Evolutionary conservation across 208 protist genomes (phyloP), one percentile per base, ranked within the genome.

Genomic region (Leptomonas pyrrhocoris): DNA sequence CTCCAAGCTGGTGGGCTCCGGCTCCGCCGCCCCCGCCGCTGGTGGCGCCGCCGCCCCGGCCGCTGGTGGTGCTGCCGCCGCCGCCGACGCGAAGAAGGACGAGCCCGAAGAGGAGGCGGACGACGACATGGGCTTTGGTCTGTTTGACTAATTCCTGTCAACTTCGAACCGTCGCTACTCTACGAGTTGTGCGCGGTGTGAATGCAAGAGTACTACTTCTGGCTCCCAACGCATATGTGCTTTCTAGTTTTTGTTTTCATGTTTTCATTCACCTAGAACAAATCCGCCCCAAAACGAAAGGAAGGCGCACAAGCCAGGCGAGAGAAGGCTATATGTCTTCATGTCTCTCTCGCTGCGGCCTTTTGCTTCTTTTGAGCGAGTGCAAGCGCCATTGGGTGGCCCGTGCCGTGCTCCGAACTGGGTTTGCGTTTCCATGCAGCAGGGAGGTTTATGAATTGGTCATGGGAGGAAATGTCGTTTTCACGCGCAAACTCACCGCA

Each of bases 81-180:
- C 82, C 30, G 85, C 79, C 18, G 75, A 72, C 25, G 65, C 78
- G 19, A 79, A 88, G 68, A 72, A 80, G 57, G 89, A 87, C 68
- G 76, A 72, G 61, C 77, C 77, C 8, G 90, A 94, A 70, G 87
- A 93, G 63, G n/a, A n/a, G n/a, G n/a, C n/a, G n/a, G n/a, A n/a
- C n/a, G n/a, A n/a, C n/a, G n/a, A n/a, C n/a, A n/a, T 95, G 89
- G 92, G 87, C 71, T 95, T 97, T 59, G 92, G 90, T 79, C 92
- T 96, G 54, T 96, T 97, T 63, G 93, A 97, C 81, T 96, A 90
- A 87, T 63, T 19, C 25, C 18, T 45, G 42, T 67, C 1, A 8
- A 48, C 18, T 5, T 16, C 30, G 11, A 19, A 31, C 1, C 27
- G 43, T 50, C 18, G 30, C 28, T 36, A 19, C 15, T 64, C 19